Base-by-base conservation (phyloP, 169 alveolate genomes). In the Neospora caninum region DNA sequence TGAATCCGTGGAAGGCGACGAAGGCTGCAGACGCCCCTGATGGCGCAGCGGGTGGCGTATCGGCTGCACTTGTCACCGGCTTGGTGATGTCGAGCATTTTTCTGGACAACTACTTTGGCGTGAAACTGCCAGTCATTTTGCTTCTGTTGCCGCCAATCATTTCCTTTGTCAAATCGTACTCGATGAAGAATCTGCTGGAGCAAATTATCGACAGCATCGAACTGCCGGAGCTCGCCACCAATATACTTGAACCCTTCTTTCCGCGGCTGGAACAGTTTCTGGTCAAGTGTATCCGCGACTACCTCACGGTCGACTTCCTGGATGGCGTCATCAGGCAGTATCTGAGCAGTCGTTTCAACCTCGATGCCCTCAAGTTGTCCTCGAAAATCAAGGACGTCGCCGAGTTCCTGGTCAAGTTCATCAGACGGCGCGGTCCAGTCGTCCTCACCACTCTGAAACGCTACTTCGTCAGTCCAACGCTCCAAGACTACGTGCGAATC, bases 221-320 rank as follows among this genome's bases (percentile, higher is more conserved):
- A 34, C 89, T 82, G 38, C 89, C 89, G 20, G 49, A 45, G 89
- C 67, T 82, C 22, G 89, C 39, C 16, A 39, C 41, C 7, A 22
- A 82, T 41, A 39, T 82, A 4, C 54, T 82, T 34, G 54, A 41
- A 20, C 69, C 67, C n/a, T 82, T 42, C 67, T 42, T 82, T 10
- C 89, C 89, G 7, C 89, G 27, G 54, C 34, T 82, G 25, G 89
- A 82, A n/a, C 69, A 82, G 89, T 10, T 41, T 22, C 42, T 82
- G 27, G 67, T 82, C 69, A 20, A 41, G 69, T 25, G 34, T 16
- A 36, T 36, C 67, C 89, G 89, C 69, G 41, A 39, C 45, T 34
- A 38, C 43, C 25, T 78, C 45, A 78, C 87, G 31, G 87, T 78
- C n/a, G 87, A 78, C 18, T 78, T 78, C 87, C 45, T 78, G 7